Base-by-base conservation (phyloP, 805 yeast genomes). In the Starmerella tilneyi region DNA sequence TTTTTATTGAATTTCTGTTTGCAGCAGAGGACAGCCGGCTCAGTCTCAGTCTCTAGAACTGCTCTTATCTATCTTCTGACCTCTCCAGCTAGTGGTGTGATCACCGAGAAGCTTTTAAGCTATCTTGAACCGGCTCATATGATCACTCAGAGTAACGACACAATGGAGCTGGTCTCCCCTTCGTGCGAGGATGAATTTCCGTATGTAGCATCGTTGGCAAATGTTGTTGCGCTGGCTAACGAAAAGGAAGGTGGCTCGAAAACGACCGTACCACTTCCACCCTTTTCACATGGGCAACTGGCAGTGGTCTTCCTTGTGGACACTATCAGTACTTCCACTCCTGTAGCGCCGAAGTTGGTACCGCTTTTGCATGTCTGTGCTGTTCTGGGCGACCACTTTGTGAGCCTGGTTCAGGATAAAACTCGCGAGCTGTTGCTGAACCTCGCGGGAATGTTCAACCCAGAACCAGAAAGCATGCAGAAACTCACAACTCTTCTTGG, bases 231-330 rank as follows among this genome's bases (percentile, higher is more conserved):
- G 11, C 31, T 51, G n/a, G 68, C 75, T 20, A 73, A 78, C 56
- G 89, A 80, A 24, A 37, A 38, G 2, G 50, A 43, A 9, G 38
- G 45, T 12, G 42, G 24, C 5, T 5, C 33, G 7, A 46, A 45
- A 22, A 35, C 29, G 27, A n/a, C 20, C 8, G 39, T 23, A 9
- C 30, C 34, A 3, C 32, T 56, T 3, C 78, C 88, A 0, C 76
- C 86, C 1, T 82, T 92, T 52, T 86, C 96, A 0, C 68, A 78
- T 43, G 92, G 96, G 3, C 97, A 92, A 58, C 62, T 92, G 27
- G 85, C 96, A 0, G 72, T 84, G 61, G 79, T 92, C 0, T 80
- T 88, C 52, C 64, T 92, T 46, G 94, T 85, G 2, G 96, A 92
- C 59, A 63, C 89, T 34, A 69, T 85, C 43, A 72, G 81, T 4